These are phyloP conservation scores for Barbarea vulgaris DNA, from an alignment of 345 rosid species.

Conservation along the genomic window DNA sequence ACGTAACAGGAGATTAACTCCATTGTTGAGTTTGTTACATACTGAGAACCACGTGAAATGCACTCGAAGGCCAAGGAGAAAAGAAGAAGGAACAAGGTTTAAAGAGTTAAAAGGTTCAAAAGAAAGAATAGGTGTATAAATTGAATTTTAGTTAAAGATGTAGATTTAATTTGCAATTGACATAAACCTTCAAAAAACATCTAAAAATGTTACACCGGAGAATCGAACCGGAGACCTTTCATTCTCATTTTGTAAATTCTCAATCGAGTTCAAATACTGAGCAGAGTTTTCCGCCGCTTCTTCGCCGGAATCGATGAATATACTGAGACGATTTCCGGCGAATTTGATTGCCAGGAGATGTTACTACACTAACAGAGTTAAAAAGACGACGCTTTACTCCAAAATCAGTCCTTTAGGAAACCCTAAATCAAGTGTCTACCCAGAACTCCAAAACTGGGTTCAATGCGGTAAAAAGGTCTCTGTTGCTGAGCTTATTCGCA, in stretches of 20 bases:
- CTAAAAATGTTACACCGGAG: background rate
- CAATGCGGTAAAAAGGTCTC: slow-evolving; percentile 58
- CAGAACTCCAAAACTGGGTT: slow-evolving; percentile 81
- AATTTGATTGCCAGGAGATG: slow-evolving; percentile 47
- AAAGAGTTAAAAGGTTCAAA: background rate
- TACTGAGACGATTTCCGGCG: slow-evolving; percentile 33
- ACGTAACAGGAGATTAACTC: background rate
- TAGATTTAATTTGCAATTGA: background rate
- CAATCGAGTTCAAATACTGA: background rate
- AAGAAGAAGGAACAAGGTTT: background rate
- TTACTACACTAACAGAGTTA: slow-evolving; percentile 64
- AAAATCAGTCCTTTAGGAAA: slow-evolving; percentile 79
- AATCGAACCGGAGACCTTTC: background rate
- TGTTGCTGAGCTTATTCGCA: slow-evolving; percentile 82
- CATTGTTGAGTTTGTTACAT: background rate
- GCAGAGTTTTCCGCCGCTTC: slow-evolving; percentile 22
- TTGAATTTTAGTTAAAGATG: background rate
- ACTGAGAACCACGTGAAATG: background rate
- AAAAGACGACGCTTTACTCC: slow-evolving; percentile 64
- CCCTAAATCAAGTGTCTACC: slow-evolving; percentile 55
- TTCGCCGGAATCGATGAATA: slow-evolving; percentile 27
- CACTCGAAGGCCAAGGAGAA: background rate
- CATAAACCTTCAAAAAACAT: background rate
- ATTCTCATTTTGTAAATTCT: background rate
- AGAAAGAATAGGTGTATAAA: background rate